Evolutionary conservation across 1,139 yeast species (phyloP).

Genomic region (Debaryomyces coudertii): DNA sequence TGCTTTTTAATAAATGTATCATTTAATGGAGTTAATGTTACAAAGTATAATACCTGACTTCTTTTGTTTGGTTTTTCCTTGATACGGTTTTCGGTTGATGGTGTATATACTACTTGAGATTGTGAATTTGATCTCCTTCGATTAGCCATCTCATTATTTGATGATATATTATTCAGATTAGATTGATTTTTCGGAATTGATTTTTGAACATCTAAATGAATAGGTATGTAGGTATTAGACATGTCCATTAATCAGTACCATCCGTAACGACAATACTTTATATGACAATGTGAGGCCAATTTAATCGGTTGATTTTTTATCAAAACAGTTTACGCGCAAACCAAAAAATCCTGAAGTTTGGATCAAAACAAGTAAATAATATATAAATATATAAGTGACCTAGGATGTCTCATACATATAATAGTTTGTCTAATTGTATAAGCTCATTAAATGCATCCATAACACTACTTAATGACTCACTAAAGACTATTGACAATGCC

Average conservation of each 20-base stretch:
- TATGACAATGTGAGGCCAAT: background rate
- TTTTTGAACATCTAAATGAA: conserved; percentile 22
- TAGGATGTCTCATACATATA: conserved; percentile 18
- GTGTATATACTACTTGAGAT: conserved; percentile 31
- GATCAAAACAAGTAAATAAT: conserved; percentile 5
- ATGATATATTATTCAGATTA: background rate
- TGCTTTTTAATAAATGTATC: conserved; percentile 82
- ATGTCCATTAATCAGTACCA: conserved; percentile 10
- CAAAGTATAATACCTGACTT: conserved; percentile 48
- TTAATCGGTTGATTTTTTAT: background rate
- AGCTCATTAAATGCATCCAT: conserved; percentile 36
- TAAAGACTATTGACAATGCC: conserved; percentile 32
- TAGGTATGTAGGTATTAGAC: conserved; percentile 23
- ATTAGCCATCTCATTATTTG: conserved; percentile 14
- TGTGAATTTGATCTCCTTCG: conserved; percentile 46
- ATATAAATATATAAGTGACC: background rate
- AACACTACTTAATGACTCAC: conserved; percentile 33
- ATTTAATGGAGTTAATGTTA: conserved; percentile 74
- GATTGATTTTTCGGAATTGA: conserved; percentile 7
- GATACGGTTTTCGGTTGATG: conserved; percentile 14
- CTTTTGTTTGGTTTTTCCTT: conserved; percentile 29
- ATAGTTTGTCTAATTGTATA: conserved; percentile 30
- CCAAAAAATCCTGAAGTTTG: background rate
- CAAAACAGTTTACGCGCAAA: conserved; percentile 5
- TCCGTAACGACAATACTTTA: background rate